These are phyloP conservation scores for Tricholoma hemisulphureum DNA, from an alignment of 768 basidiomycete species.

Conservation along the genomic window DNA sequence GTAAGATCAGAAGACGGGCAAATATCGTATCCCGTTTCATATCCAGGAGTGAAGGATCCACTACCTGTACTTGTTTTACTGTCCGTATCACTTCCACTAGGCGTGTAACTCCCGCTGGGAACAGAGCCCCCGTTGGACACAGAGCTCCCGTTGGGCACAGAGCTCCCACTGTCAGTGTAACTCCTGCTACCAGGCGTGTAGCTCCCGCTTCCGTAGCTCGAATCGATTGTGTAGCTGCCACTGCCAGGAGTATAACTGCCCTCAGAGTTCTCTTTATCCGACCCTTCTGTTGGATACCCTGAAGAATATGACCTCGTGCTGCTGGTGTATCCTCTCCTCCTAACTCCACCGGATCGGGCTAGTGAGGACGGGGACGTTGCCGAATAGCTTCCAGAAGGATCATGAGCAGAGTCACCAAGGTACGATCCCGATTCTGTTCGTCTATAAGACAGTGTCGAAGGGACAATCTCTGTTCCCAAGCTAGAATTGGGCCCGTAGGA, in stretches of 20 bases:
- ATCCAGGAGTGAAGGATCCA: constrained; percentile 34
- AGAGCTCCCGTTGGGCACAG: constrained; percentile 4
- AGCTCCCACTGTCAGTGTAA: constrained; percentile 10
- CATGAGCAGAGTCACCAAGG: constrained; percentile 51
- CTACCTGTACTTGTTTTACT: constrained; percentile 19
- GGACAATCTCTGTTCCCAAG: constrained; percentile 41
- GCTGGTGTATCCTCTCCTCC: constrained; percentile 46
- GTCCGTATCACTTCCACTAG: constrained; percentile 12
- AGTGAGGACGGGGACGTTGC: constrained; percentile 53
- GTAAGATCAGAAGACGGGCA: constrained; percentile 53
- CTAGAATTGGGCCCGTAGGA: constrained; percentile 33
- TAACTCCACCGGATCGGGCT: constrained; percentile 56
- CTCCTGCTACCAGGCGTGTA: constrained; percentile 14
- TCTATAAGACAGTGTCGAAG: constrained; percentile 53
- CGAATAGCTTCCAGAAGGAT: constrained; percentile 34
- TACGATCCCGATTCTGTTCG: constrained; percentile 55
- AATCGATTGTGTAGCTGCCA: constrained; percentile 28
- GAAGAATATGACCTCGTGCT: constrained; percentile 44
- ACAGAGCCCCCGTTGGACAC: constrained; percentile 3
- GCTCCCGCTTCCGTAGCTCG: constrained; percentile 15
- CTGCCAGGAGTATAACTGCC: constrained; percentile 18
- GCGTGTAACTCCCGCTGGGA: constrained; percentile 8
- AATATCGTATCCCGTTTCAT: constrained; percentile 53
- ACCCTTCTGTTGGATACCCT: constrained; percentile 38
- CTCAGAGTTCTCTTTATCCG: constrained; percentile 58